These are phyloP conservation scores for Phialemoniopsis sp. DNA, from an alignment of 2,329 filamentous ascomycete genomes.

Conservation along the genomic window DNA sequence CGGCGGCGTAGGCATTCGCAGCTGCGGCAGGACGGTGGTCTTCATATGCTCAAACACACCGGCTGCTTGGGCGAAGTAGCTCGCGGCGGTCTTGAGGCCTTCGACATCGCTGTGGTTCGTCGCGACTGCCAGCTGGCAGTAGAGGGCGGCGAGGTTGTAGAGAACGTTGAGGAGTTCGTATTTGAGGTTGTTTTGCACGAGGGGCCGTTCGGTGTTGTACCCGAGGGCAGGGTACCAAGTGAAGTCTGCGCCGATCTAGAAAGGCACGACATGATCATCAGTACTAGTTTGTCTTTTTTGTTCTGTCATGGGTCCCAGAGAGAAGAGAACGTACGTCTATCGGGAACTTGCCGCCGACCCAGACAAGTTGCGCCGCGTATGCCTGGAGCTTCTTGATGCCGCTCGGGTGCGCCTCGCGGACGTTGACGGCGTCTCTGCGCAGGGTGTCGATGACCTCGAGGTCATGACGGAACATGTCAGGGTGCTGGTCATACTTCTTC, in stretches of 20 bases:
- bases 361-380: slow-evolving; percentile 89
- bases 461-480: slow-evolving; percentile 92
- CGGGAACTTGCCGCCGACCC: slow-evolving; percentile 93
- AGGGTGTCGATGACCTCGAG: slow-evolving; percentile 78
- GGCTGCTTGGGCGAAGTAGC: slow-evolving; percentile 84
- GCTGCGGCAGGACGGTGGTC: slow-evolving; percentile 71
- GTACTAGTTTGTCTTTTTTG: not conserved
- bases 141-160: slow-evolving; percentile 89
- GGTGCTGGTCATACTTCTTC: slow-evolving; percentile 97
- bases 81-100: slow-evolving; percentile 81
- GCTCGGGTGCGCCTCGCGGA: slow-evolving; percentile 81
- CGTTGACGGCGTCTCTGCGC: slow-evolving; percentile 80
- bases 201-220: slow-evolving; percentile 76
- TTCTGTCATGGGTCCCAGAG: not conserved
- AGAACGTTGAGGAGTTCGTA: slow-evolving; percentile 90
- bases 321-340: slow-evolving; percentile 64
- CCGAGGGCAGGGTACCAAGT: slow-evolving; percentile 93
- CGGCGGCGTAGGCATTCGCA: slow-evolving; percentile 75
- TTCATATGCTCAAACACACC: slow-evolving; percentile 80
- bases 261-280: no score
- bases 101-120: slow-evolving; percentile 70
- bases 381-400: slow-evolving; percentile 84
- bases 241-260: slow-evolving; percentile 86
- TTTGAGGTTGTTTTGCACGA: slow-evolving; percentile 62
- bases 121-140: slow-evolving; percentile 84